Conservation (phyloP, 1,284 basidiomycete species). For the Stereum hirsutum region DNA sequence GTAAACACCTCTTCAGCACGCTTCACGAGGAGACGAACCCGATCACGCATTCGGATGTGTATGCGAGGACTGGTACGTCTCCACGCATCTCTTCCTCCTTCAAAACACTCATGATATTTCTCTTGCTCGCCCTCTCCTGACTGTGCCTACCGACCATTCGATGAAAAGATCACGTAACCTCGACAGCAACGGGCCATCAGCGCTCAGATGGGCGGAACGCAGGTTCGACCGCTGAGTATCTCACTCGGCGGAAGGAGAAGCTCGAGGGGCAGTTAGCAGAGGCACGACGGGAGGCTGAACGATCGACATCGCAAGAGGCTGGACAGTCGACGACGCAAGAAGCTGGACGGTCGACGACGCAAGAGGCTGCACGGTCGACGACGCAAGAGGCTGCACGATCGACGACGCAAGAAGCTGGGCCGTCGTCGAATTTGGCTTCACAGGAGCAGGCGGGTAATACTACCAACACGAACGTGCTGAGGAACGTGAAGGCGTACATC, state of each 20-base stretch:
- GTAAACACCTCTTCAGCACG: conserved; percentile 46
- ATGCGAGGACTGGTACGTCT: conserved; percentile 43
- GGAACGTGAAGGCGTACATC: conserved; percentile 39
- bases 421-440: no score
- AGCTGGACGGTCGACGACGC: no score
- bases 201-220: conserved; percentile 49
- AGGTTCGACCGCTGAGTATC: conserved; percentile 25
- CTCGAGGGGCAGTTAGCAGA: conserved; percentile 42
- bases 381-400: no score
- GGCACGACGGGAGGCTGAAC: no score
- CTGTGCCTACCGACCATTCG: not conserved
- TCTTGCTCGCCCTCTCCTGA: not conserved
- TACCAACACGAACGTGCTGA: conserved; percentile 2
- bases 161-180: conserved; percentile 43
- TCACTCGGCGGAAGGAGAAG: conserved; percentile 39
- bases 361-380: no score
- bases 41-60: conserved; percentile 61
- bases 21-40: conserved; percentile 55
- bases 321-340: no score
- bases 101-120: not conserved
- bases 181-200: conserved; percentile 60
- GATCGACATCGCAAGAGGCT: no score
- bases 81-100: not conserved
- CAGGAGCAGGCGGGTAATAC: no score
- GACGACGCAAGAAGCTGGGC: no score